Base-by-base conservation (phyloP, 1,139 yeast species). In the Saccharomyces hybrid region DNA sequence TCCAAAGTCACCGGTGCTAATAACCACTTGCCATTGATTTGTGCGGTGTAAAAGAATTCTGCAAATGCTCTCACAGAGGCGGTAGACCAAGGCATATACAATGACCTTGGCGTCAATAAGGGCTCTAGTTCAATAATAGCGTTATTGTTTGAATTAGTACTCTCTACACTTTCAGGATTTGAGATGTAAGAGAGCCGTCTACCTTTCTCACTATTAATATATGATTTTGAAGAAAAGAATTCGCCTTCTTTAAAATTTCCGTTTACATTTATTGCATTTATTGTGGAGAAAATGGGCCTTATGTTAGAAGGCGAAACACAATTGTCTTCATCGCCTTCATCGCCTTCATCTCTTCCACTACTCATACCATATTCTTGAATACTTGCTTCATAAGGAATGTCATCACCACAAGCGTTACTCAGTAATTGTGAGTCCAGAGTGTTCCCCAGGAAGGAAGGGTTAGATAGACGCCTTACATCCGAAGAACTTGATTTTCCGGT, bases 401-500 rank as follows among this genome's bases (percentile, higher is more conserved):
- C 23, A 8, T 14, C 9, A 14, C 42, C 42, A 34, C 42, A 34
- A 14, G 23, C 6, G 9, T 16, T 34, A 34, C 9, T 34, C 42
- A 34, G 23, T 16, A 34, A 34, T 34, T 34, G 42, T 7, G 42
- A 34, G 9, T 34, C 42, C 9, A 34, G 23, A 34, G 42, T 14
- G 9, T 8, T 34, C 19, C 42, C 9, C 23, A 34, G 42, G 6
- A 34, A 34, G 9, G 42, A 34, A 16, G 42, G 9, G 42, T 34
- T 34, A 7, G 42, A 34, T n/a, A 34, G 3, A 11, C 53, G 54
- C 32, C 56, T 53, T 14, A 38, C 47, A 11, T 59, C 65, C 23
- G 62, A 56, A 6, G 57, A 46, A 46, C 58, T 57, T 13, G 60
- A 49, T 11, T 51, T 52, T 32, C 57, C 52, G 27, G 51, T 51